Evolutionary conservation across 2,329 filamentous ascomycete species (phyloP).

Genomic region (Sarocladium strictum): DNA sequence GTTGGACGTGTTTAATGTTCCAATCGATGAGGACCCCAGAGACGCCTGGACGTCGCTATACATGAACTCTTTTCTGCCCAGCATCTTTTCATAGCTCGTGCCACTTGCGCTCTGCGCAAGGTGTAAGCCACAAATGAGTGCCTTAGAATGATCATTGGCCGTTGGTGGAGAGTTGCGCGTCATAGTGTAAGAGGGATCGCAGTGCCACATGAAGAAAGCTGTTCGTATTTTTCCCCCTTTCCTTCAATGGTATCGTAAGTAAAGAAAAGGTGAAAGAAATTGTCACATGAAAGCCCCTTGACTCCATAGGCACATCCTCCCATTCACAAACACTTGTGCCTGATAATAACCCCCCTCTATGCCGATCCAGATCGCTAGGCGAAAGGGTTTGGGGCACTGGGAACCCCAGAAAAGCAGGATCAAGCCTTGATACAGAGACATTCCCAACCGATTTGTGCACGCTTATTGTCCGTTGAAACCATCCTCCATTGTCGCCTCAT

Average conservation of each 20-base stretch:
- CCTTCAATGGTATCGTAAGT: constrained; percentile 6
- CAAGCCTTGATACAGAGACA: neutral
- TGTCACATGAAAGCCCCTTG: neutral
- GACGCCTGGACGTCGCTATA: too few relatives aligned
- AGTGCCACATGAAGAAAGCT: neutral
- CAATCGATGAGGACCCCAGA: too few relatives aligned
- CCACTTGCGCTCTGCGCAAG: too few relatives aligned
- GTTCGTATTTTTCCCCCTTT: constrained; percentile 9
- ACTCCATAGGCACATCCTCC: neutral
- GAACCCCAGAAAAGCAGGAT: neutral
- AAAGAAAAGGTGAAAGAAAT: neutral
- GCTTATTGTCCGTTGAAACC: constrained; percentile 29
- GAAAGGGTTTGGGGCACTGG: neutral
- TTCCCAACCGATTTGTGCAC: neutral
- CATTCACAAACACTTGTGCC: neutral
- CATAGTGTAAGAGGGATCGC: too few relatives aligned
- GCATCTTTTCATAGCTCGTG: too few relatives aligned
- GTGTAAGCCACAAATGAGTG: too few relatives aligned
- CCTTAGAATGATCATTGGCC: too few relatives aligned
- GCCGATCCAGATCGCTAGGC: neutral
- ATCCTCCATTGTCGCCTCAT: constrained; percentile 31
- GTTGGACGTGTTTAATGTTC: too few relatives aligned
- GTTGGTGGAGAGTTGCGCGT: too few relatives aligned
- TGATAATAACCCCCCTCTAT: constrained; percentile 3
- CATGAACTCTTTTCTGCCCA: too few relatives aligned